These are phyloP conservation scores for Pythium myriotylum DNA, from an alignment of 352 stramenopile genomes.

Conservation along the genomic window DNA sequence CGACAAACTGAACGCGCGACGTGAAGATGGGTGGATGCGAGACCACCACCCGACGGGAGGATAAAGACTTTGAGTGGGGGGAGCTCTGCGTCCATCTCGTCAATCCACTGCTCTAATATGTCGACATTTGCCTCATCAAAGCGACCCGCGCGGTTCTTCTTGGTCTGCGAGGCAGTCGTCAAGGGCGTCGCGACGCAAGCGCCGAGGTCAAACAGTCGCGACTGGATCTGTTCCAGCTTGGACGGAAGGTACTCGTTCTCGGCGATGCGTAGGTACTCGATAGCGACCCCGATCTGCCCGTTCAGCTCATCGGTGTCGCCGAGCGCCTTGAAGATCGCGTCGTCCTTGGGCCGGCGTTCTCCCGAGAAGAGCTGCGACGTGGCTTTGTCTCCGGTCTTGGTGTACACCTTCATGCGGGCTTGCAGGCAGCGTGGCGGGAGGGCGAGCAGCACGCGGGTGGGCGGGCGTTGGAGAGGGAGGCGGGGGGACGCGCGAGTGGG, in stretches of 20 bases:
- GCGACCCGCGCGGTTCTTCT: conserved; percentile 59
- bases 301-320: conserved; percentile 93
- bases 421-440: conserved; percentile 17
- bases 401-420: conserved; percentile 90
- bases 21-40: conserved; percentile 86
- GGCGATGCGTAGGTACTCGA: conserved; percentile 49
- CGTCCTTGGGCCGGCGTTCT: conserved; percentile 84
- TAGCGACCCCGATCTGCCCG: conserved; percentile 64
- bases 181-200: conserved; percentile 87
- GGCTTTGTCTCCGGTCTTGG: conserved; percentile 91
- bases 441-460: not conserved
- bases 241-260: conserved; percentile 51
- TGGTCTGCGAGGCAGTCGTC: conserved; percentile 58
- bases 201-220: conserved; percentile 89
- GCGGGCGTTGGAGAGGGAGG: not conserved
- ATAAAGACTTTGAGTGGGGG: conserved; percentile 89
- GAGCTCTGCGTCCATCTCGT: conserved; percentile 85
- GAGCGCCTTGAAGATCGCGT: conserved; percentile 88
- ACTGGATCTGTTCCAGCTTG: conserved; percentile 88
- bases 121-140: conserved; percentile 72
- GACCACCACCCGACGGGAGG: conserved; percentile 71
- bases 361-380: conserved; percentile 92
- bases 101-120: conserved; percentile 83
- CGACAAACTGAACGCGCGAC: conserved; percentile 84
- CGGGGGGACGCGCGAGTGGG: not conserved